A percentile compares a stretch with the other conserved stretches of the same genome.
Conservation (phyloP, 2,329 filamentous ascomycete species). For the Aphanocladium album region DNA sequence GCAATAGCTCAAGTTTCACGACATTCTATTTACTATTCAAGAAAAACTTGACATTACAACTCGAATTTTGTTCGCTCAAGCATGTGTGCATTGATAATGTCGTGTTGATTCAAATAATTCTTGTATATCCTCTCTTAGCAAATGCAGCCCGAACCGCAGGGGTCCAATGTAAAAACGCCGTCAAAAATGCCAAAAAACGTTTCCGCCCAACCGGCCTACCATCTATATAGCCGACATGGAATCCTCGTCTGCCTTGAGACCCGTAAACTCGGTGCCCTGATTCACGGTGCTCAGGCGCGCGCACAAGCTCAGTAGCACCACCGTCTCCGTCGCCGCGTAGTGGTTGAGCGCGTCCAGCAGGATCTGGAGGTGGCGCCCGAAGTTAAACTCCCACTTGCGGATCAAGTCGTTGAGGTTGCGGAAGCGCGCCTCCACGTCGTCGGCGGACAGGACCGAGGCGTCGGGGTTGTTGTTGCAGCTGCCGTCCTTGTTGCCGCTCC, state of each 20-base stretch:
- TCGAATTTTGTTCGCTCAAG: no score
- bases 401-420: slow-evolving; percentile 81
- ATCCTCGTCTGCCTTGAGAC: slow-evolving; percentile 55
- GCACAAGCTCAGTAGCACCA: slow-evolving; percentile 84
- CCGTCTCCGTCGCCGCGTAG: slow-evolving; percentile 94
- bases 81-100: no score
- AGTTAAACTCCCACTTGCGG: slow-evolving; percentile 88
- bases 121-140: not conserved
- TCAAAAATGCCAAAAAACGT: not conserved
- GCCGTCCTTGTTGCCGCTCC: slow-evolving; percentile 17
- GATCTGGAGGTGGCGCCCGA: slow-evolving; percentile 87
- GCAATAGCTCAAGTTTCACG: not conserved
- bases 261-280: slow-evolving; percentile 64
- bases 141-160: no score
- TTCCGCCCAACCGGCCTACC: not conserved
- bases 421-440: slow-evolving; percentile 47
- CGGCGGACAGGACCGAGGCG: slow-evolving; percentile 26
- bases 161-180: not conserved
- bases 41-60: not conserved
- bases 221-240: slow-evolving; percentile 5
- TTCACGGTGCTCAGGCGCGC: slow-evolving; percentile 77
- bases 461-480: slow-evolving; percentile 20
- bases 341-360: slow-evolving; percentile 93
- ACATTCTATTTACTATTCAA: not conserved
- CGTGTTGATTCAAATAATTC: no score